Percentiles rank a stretch among this genome's conserved stretches.
These are phyloP conservation scores for Omphalea diandra DNA, from an alignment of 441 rosid species.

Conservation along the genomic window DNA sequence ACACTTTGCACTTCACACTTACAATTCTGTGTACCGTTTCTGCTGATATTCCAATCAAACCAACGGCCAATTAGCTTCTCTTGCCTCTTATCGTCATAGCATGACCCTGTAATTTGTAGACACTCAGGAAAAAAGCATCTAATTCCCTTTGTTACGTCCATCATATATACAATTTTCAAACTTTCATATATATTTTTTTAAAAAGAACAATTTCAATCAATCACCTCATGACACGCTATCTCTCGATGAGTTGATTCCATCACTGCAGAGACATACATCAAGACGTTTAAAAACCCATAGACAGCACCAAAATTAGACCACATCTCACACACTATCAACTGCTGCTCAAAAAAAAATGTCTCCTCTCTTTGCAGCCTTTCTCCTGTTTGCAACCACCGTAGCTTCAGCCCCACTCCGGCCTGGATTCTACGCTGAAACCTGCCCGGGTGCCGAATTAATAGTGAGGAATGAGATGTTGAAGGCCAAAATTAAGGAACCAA, in stretches of 20 bases:
- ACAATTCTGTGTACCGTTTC: too few relatives aligned
- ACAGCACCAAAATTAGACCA: constrained; percentile 7
- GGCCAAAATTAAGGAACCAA: constrained; percentile 63
- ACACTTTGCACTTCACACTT: too few relatives aligned
- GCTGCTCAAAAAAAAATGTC: constrained; percentile 16
- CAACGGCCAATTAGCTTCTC: background rate
- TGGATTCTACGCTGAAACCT: constrained; percentile 59
- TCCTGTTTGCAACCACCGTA: constrained; percentile 27
- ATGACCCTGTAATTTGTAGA: constrained; percentile 14
- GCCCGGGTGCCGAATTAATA: constrained; percentile 71
- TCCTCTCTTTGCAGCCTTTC: constrained; percentile 21
- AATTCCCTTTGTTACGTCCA: background rate
- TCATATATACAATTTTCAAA: background rate
- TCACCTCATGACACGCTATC: background rate
- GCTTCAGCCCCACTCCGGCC: constrained; percentile 46
- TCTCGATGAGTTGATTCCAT: background rate
- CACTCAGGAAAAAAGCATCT: background rate
- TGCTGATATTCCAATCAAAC: constrained; percentile 8
- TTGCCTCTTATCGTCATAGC: constrained; percentile 26
- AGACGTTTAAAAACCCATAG: background rate
- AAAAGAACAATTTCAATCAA: background rate
- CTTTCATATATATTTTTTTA: too few relatives aligned
- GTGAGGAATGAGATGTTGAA: constrained; percentile 60
- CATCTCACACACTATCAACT: background rate
- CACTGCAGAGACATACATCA: background rate